Base-by-base conservation (phyloP, 73 alveolate genomes). In the Paramecium sexaurelia region DNA sequence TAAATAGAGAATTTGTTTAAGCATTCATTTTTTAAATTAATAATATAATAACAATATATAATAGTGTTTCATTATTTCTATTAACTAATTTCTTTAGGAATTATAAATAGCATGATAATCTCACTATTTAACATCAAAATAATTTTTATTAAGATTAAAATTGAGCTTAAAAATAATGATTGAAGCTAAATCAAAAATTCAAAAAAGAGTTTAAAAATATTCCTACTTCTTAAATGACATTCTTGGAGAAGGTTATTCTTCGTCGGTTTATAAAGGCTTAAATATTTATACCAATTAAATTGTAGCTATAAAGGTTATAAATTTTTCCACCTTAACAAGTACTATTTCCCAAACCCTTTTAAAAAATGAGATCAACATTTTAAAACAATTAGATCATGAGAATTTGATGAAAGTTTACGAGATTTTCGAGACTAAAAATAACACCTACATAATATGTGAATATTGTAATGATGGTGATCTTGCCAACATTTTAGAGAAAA, bases 261-360 rank as follows among this genome's bases (percentile, higher is more conserved):
- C 90, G 15, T 36, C 45, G 1, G 90, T 78, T 39, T 78, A 78
- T 11, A 78, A 78, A 27, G 90, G 90, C 17, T 15, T 15, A 8
- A 32, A 45, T 78, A 5, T 11, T 41, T 22, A 41, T 2, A 78
- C 90, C 19, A 43, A 78, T 37, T 10, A 78, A 40, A 19, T 43
- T 15, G 90, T 78, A 9, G 90, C 90, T 22, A 78, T 78, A 78
- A 78, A 78, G 73, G 90, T 78, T 17, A 78, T 78, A 40, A 40
- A 37, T 39, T 39, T 39, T 29, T 45, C 45, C 19, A 26, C 43
- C 5, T n/a, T 78, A 56, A 43, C 90, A 13, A 41, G 75, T 3
- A 73, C 90, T 1, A 78, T 78, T 24, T 37, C 90, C 6, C 10
- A 45, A 45, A 41, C 90, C 8, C 43, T 78, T 17, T 61, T 78